These are phyloP conservation scores for Mortierella sp. DNA, from an alignment of 371 early-diverging fungal species.

Conservation along the genomic window DNA sequence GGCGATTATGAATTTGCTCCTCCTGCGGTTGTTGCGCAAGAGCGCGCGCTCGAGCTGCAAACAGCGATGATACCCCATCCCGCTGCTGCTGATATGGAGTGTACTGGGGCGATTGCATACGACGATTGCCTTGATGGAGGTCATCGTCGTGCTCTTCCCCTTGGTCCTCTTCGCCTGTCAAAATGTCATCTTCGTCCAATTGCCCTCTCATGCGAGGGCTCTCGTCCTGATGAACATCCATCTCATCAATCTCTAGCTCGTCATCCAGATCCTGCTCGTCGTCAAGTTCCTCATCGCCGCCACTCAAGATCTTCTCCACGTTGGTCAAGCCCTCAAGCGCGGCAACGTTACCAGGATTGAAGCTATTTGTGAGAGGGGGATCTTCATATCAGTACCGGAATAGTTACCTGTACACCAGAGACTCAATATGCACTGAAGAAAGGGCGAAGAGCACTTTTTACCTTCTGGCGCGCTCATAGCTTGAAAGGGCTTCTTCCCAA, in stretches of 20 bases:
- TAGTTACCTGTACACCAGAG: too few relatives aligned
- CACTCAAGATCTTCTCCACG: constrained; percentile 34
- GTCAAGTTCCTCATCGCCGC: constrained; percentile 37
- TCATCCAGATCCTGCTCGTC: constrained; percentile 27
- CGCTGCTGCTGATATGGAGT: not conserved
- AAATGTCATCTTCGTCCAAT: constrained; percentile 32
- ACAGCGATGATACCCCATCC: not conserved
- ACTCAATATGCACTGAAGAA: not conserved
- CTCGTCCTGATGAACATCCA: constrained; percentile 23
- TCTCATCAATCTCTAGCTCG: constrained; percentile 15
- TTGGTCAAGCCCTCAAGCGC: constrained; percentile 24
- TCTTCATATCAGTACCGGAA: not conserved
- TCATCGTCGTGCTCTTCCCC: constrained; percentile 17
- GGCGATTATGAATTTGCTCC: not conserved
- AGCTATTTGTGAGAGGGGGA: not conserved
- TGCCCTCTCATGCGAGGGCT: constrained; percentile 8
- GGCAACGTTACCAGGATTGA: constrained; percentile 25
- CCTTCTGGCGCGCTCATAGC: constrained; percentile 35
- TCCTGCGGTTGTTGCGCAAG: constrained; percentile 2
- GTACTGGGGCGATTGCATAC: constrained; percentile 7
- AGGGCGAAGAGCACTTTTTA: not conserved
- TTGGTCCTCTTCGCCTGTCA: constrained; percentile 28
- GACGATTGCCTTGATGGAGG: constrained; percentile 1
- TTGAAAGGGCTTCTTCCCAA: constrained; percentile 34
- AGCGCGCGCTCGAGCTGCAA: not conserved